Base-by-base conservation (phyloP, 768 basidiomycete species). In the Panaeolus cyanescens region DNA sequence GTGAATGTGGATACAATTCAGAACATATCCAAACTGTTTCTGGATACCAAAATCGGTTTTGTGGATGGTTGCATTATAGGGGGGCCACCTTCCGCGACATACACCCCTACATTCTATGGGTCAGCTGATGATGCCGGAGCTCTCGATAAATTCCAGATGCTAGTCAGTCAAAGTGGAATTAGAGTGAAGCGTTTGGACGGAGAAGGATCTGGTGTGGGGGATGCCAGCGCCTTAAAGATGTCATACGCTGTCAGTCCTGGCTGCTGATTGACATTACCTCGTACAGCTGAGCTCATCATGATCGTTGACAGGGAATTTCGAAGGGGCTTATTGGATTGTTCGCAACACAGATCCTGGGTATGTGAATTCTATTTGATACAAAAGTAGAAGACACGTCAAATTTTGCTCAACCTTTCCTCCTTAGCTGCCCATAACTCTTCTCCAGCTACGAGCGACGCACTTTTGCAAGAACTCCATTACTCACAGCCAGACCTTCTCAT, bases 161-260 rank as follows among this genome's bases (percentile, higher is more conserved):
- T 84, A n/a, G 70, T 75, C 15, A 65, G 74, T 58, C 78, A 75
- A 56, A 62, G 64, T 30, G 85, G 85, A 4, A 65, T 85, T 20
- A 82, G 79, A 65, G 71, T 83, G 9, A 79, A 77, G 15, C 68
- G 75, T 3, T 65, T 88, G 64, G 76, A 68, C 40, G 83, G 80
- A 22, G 80, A 83, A 57, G 81, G 79, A 30, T 75, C 75, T 0
- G 80, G 80, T 2, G 74, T 85, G 22, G 85, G 86, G 4, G 84
- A 83, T 63, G 86, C 85, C 1, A 87, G 85, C 62, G 85, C 84
- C 5, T 68, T 87, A 61, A 88, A 88, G 71, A 85, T 86, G 85
- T 83, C 84, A 19, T 85, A 88, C 71, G 83, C 82, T 54, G 85
- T 86, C 57, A 67, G 81, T 72, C n/a, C 45, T 36, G 10, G 58